Evolutionary conservation across 2,329 filamentous ascomycete species (phyloP).

Genomic region (Penicillium concentricum): DNA sequence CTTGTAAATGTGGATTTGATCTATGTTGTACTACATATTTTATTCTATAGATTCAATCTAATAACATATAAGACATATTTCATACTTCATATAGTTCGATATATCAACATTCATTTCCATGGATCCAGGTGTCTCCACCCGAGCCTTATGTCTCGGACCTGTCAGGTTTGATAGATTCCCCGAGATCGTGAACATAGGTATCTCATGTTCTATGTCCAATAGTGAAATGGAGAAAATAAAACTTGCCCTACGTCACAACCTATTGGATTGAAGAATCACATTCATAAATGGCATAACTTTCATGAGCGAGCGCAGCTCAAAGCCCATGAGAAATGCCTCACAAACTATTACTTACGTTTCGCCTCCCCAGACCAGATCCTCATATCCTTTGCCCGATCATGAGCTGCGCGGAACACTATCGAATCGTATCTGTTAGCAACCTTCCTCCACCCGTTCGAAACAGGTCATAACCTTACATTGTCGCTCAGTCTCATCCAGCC

Average conservation of each 20-base stretch:
- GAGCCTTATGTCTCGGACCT: neutral
- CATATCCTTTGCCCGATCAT: constrained; percentile 69
- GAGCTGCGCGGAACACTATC: constrained; percentile 67
- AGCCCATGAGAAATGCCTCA: constrained; percentile 3
- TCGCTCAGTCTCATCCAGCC: constrained; percentile 87
- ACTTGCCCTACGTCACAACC: constrained; percentile 1
- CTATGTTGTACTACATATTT: too few species aligned
- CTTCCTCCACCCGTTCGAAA: neutral
- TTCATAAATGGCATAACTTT: constrained; percentile 1
- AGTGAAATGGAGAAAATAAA: too few species aligned
- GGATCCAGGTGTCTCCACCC: neutral
- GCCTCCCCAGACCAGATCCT: constrained; percentile 69
- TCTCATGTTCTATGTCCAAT: neutral
- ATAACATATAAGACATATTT: too few species aligned
- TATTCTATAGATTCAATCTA: too few species aligned
- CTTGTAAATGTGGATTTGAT: too few species aligned
- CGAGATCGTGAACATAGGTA: too few species aligned
- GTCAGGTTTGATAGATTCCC: neutral
- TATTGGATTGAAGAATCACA: neutral
- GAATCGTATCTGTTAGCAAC: constrained; percentile 16
- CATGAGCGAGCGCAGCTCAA: constrained; percentile 30
- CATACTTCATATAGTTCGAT: neutral
- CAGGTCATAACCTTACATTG: constrained; percentile 46
- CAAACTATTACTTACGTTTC: constrained; percentile 43
- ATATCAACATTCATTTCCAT: neutral